Base-by-base conservation (phyloP, 2,329 filamentous ascomycete genomes). In the Exophiala spinifera region DNA sequence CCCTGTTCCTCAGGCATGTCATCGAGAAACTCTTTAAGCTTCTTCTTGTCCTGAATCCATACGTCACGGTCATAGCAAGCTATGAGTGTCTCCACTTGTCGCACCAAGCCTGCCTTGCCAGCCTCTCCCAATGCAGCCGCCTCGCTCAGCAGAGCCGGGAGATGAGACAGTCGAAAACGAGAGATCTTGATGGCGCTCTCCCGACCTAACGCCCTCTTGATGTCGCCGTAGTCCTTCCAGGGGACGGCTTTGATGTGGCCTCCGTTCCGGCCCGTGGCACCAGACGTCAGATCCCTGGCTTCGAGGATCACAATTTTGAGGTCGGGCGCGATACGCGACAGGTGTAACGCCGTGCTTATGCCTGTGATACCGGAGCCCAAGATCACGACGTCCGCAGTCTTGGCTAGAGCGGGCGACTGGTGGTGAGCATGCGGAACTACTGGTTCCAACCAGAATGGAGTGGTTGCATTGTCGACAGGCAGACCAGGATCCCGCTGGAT, bases 291-390 rank as follows among this genome's bases (percentile, higher is more conserved):
- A 8, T 64, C 59, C 11, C 70, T 64, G 14, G 70, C 69, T 61
- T 71, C 70, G 1, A 72, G 58, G 2, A 71, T 62, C 2, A 64
- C 65, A 13, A 72, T 63, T 0, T 57, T 65, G 5, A 64, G 61
- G 8, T 59, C 49, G 0, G 64, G 61, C 19, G 66, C 57, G 17
- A 57, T 45, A 4, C 67, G 62, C 5, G 72, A 56, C 1, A 72
- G 54, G 23, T 67, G 65, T 40, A 66, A 65, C 1, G 67, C 63
- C 0, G 67, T 66, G 1, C 68, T 65, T 1, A 69, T 63, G 1
- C 68, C 67, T 0, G 69, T 69, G 46, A 72, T 70, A 1, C 70
- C 70, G 3, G 70, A 71, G 21, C 70, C 70, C 40, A 72, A 67
- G 25, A 72, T 63, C 3, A 61, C 66, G 33, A 67, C 56, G 47